Evolutionary conservation across 169 alveolate species (phyloP), one percentile per base, ranked within the genome.

Genomic region (Cyclospora cayetanensis): DNA sequence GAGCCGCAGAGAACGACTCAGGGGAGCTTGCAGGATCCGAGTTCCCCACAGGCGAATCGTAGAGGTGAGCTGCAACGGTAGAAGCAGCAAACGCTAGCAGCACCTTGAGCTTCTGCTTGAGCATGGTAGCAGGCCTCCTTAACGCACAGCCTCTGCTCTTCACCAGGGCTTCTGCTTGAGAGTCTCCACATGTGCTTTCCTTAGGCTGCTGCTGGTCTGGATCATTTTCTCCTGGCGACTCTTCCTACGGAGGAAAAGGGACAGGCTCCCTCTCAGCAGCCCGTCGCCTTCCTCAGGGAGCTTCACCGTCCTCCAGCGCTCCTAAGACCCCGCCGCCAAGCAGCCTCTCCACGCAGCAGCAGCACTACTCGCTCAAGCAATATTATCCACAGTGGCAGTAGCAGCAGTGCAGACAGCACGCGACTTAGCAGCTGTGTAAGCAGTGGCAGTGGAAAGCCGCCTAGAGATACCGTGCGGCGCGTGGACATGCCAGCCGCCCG

Each of bases 331-430:
- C 37, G 39, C 27, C 22, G 84, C 31, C 84, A 41, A 18, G 0
- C 63, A 22, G 39, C 84, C 20, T 25, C 84, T n/a, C 84, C 84
- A 11, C 31, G 42, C 39, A 3, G 84, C 84, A 72, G 65, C 84
- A 39, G 84, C 84, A 31, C 65, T 39, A 2, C 53, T 18, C 22
- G 53, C 20, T 37, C 53, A 7, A 39, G 35, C 84, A 72, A 20
- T 41, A 65, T 35, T 41, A 65, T 4, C 76, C 0, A n/a, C 76
- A 65, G 31, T 41, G 39, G 39, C 76, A 65, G 76, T 29, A 72
- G 84, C 84, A 72, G 84, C 84, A 72, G 65, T 27, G 84, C 84
- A 41, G 84, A 72, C 39, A 41, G 84, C 63, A 72, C 84, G 55
- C 84, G 84, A 72, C 22, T 72, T 53, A 72, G 25, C 11, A 72